Conservation (phyloP, 345 rosid genomes). For the Populus ilicifolia region DNA sequence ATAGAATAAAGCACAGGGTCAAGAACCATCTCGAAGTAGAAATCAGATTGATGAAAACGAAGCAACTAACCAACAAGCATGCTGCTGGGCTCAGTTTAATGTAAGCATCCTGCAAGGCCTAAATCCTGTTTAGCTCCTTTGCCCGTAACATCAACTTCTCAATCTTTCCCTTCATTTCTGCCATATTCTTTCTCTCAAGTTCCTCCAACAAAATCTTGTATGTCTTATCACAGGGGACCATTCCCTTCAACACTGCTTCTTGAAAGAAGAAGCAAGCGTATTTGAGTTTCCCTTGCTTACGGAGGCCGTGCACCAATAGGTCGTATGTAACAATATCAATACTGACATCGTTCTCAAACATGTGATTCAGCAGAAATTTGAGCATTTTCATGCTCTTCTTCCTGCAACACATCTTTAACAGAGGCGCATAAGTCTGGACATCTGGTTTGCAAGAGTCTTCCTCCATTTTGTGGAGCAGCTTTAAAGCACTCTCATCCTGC, state of each 20-base stretch:
- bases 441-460: constrained; percentile 58
- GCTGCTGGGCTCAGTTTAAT: no score
- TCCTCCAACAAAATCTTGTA: constrained; percentile 46
- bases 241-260: constrained; percentile 55
- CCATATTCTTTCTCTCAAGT: constrained; percentile 50
- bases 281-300: constrained; percentile 53
- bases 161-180: constrained; percentile 41
- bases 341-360: constrained; percentile 62
- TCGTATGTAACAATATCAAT: constrained; percentile 52
- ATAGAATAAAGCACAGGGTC: no score
- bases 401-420: constrained; percentile 66
- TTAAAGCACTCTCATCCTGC: constrained; percentile 54
- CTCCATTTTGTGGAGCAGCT: constrained; percentile 62
- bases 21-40: no score
- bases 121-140: no score
- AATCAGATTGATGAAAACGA: no score
- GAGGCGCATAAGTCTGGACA: constrained; percentile 51
- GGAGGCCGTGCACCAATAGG: constrained; percentile 52
- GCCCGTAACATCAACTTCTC: constrained; percentile 36
- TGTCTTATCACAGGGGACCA: constrained; percentile 49
- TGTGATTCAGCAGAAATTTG: constrained; percentile 49
- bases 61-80: no score
- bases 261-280: constrained; percentile 65
- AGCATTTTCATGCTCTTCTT: constrained; percentile 71
- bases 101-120: no score